Conservation (phyloP, 768 basidiomycete genomes). For the Symmetrospora coprosmae region DNA sequence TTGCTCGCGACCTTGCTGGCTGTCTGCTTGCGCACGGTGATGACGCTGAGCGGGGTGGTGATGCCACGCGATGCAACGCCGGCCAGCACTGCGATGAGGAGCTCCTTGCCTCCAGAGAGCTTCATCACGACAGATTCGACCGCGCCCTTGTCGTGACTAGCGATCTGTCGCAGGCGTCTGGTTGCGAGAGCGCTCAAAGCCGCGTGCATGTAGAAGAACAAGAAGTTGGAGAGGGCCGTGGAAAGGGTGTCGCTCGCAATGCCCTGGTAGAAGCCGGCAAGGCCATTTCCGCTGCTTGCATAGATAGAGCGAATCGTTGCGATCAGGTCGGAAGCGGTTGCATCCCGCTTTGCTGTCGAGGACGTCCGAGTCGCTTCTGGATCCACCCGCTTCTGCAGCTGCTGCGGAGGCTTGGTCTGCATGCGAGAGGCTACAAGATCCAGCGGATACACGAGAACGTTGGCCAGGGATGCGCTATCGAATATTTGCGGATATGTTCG, state of each 20-base stretch:
- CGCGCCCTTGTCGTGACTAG: too few relatives aligned
- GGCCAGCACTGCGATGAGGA: slow-evolving; percentile 47
- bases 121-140: neutral
- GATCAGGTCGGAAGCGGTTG: slow-evolving; percentile 34
- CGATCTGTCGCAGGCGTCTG: too few relatives aligned
- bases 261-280: slow-evolving; percentile 45
- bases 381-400: neutral
- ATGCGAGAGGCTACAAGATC: slow-evolving; percentile 48
- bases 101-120: slow-evolving; percentile 42
- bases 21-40: slow-evolving; percentile 47
- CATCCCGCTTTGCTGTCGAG: neutral
- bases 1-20: neutral
- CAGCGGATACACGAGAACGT: slow-evolving; percentile 42
- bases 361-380: neutral
- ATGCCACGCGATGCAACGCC: slow-evolving; percentile 48
- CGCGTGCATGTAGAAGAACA: slow-evolving; percentile 51
- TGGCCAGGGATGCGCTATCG: slow-evolving; percentile 11
- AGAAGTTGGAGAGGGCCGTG: slow-evolving; percentile 47
- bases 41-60: slow-evolving; percentile 47
- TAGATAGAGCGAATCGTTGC: slow-evolving; percentile 37
- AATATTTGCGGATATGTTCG: neutral
- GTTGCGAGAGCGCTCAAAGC: too few relatives aligned
- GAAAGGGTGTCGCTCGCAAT: slow-evolving; percentile 46
- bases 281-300: slow-evolving; percentile 40
- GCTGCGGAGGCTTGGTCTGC: slow-evolving; percentile 35